phyloP scores from a whole-genome alignment of 495 filamentous ascomycete species.

The Hypoxylon trugodes region DNA sequence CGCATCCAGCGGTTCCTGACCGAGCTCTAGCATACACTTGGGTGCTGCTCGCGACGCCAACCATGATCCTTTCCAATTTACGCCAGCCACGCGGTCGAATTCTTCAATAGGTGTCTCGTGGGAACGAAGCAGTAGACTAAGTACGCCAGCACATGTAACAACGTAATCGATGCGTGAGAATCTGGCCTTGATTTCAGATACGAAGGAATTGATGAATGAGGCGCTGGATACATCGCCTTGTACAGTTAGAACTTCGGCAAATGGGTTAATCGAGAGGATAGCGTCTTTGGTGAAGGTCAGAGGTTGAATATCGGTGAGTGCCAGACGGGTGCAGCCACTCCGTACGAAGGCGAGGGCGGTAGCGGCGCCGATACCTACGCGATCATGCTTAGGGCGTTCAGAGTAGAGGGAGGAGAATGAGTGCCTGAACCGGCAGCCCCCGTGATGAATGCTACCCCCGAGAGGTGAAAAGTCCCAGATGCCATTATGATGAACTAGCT shows the following conservation, averaged over 20 bases:
- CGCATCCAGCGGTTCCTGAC: conserved; percentile 57
- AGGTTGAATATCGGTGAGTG: conserved; percentile 60
- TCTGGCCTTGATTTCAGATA: conserved; percentile 37
- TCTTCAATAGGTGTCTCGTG: conserved; percentile 39
- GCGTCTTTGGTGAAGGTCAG: conserved; percentile 47
- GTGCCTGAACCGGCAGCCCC: conserved; percentile 38
- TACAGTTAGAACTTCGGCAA: conserved; percentile 41
- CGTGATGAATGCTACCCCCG: conserved; percentile 38
- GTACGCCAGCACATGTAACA: conserved; percentile 58
- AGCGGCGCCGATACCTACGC: conserved; percentile 62
- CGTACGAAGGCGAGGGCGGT: conserved; percentile 59
- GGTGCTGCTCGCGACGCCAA: conserved; percentile 59
- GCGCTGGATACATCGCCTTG: conserved; percentile 56
- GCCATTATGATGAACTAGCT: conserved; percentile 10
- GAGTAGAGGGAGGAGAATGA: background rate
- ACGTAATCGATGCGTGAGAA: conserved; percentile 62
- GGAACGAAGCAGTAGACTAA: conserved; percentile 19
- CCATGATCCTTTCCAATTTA: conserved; percentile 64
- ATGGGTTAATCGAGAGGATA: conserved; percentile 45
- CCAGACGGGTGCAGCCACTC: conserved; percentile 58
- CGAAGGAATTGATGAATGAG: conserved; percentile 52
- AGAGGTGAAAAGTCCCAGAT: conserved; percentile 32
- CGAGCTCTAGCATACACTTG: conserved; percentile 55
- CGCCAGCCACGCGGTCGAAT: conserved; percentile 60
- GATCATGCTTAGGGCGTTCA: background rate